These are phyloP conservation scores for Stropharia rugosoannulata DNA, from an alignment of 768 basidiomycete genomes.

Conservation along the genomic window DNA sequence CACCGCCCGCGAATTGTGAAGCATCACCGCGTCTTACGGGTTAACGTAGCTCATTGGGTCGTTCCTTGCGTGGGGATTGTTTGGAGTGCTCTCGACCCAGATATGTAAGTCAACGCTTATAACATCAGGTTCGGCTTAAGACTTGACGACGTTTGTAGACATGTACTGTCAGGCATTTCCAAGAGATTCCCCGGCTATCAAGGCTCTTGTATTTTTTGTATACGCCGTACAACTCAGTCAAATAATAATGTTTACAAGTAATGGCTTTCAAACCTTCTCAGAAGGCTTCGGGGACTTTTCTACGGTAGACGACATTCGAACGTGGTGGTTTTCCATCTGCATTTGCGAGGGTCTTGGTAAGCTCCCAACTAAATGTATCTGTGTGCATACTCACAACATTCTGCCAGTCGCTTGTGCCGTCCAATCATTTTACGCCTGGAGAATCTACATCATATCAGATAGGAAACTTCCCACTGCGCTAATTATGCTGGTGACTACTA, in stretches of 20 bases:
- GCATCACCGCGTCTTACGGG: too few relatives aligned
- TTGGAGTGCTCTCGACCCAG: not conserved
- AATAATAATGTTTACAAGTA: not conserved
- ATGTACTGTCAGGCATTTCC: not conserved
- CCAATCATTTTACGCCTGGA: not conserved
- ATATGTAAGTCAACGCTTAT: not conserved
- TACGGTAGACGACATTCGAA: not conserved
- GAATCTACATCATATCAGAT: not conserved
- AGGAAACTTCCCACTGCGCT: not conserved
- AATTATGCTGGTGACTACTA: not conserved
- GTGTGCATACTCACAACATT: not conserved
- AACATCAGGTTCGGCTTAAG: not conserved
- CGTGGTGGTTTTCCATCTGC: not conserved
- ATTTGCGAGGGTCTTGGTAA: not conserved
- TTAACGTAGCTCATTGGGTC: not conserved
- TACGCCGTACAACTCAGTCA: not conserved
- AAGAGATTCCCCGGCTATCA: not conserved
- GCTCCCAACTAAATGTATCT: not conserved
- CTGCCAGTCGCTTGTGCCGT: not conserved
- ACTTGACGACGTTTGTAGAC: not conserved
- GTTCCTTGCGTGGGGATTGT: not conserved
- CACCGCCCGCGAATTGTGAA: too few relatives aligned
- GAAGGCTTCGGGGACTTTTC: not conserved
- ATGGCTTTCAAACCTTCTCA: not conserved
- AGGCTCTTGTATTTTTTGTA: not conserved